Evolutionary conservation across 139 green algal genomes (phyloP).

Genomic region (Chlorella sp.): DNA sequence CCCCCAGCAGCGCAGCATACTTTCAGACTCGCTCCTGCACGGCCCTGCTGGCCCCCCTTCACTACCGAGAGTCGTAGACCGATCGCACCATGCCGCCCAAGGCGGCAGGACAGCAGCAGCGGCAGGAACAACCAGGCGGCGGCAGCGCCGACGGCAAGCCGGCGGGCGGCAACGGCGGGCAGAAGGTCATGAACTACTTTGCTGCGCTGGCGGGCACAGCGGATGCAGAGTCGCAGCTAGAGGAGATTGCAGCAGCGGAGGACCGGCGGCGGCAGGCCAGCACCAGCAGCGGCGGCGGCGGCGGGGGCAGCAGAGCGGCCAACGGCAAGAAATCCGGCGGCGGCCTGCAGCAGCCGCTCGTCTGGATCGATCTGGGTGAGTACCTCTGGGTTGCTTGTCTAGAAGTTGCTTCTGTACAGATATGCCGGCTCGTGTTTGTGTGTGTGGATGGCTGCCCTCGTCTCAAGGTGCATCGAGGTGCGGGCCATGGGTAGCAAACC

Average conservation of each 20-base stretch:
- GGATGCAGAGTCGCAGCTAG: not conserved
- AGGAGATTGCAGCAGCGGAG: constrained; percentile 37
- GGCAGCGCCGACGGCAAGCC: not conserved
- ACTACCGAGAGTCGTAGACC: not conserved
- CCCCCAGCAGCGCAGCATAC: too few species aligned
- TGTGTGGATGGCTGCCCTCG: too few species aligned
- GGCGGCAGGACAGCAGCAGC: not conserved
- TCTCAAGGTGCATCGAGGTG: too few species aligned
- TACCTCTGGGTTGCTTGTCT: too few species aligned
- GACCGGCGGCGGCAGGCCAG: constrained; percentile 8
- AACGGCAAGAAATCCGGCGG: too few species aligned
- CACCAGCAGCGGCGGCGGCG: not conserved
- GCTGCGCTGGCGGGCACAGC: not conserved
- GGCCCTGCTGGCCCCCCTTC: too few species aligned
- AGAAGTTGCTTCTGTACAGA: too few species aligned
- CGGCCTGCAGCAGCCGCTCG: constrained; percentile 63
- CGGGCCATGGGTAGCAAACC: too few species aligned
- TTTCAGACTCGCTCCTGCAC: too few species aligned
- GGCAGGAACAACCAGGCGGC: not conserved
- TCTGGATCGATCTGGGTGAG: constrained; percentile 62
- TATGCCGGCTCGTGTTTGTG: too few species aligned
- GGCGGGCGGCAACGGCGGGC: not conserved
- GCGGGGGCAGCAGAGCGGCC: not conserved
- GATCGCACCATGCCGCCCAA: not conserved
- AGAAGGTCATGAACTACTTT: constrained; percentile 13